phyloP scores from a whole-genome alignment of 305 asterid genomes.

The Euphrasia arctica region DNA sequence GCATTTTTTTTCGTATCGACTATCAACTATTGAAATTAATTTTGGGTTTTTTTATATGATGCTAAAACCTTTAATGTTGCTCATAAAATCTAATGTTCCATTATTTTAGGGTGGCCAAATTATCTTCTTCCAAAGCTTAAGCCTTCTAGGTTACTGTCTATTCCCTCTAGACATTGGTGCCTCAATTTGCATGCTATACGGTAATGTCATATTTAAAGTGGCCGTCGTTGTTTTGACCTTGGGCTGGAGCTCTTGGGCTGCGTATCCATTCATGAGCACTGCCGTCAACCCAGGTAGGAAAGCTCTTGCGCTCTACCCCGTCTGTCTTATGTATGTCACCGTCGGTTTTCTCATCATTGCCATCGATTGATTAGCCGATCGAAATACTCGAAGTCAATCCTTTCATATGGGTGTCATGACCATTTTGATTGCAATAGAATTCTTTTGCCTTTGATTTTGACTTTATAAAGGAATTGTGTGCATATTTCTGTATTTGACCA shows the following conservation, averaged over 20 bases:
- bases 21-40: neutral
- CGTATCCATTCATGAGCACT: slow-evolving; percentile 92
- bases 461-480: slow-evolving; percentile 4
- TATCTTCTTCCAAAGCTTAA: slow-evolving; percentile 88
- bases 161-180: slow-evolving; percentile 82
- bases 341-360: slow-evolving; percentile 84
- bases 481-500: neutral
- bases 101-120: slow-evolving; percentile 66
- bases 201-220: slow-evolving; percentile 54
- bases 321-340: slow-evolving; percentile 80
- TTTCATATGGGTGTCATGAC: slow-evolving; percentile 1
- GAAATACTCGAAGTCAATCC: neutral
- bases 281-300: slow-evolving; percentile 76
- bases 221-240: slow-evolving; percentile 57
- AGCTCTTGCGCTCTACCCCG: slow-evolving; percentile 87
- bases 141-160: slow-evolving; percentile 83
- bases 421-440: slow-evolving; percentile 15
- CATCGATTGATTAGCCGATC: slow-evolving; percentile 33
- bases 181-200: slow-evolving; percentile 61
- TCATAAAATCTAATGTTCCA: neutral
- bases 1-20: neutral
- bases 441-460: slow-evolving; percentile 2
- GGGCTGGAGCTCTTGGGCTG: slow-evolving; percentile 95
- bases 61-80: neutral
- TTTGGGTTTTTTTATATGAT: neutral